Evolutionary conservation across 495 filamentous ascomycete genomes (phyloP).

Genomic region (Xylaria telfairii): DNA sequence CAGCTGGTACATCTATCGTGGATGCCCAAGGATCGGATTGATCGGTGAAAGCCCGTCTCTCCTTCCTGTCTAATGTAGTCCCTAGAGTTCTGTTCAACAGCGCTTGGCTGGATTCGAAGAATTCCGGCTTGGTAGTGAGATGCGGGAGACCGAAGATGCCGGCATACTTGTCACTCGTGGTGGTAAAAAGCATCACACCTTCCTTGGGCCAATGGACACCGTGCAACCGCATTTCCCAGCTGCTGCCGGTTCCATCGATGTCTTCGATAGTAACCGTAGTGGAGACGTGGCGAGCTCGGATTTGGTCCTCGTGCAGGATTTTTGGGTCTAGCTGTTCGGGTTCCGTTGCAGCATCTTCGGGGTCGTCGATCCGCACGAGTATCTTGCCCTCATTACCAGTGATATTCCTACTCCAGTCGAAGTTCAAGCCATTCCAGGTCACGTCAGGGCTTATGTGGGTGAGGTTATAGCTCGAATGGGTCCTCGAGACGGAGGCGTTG

Average conservation of each 20-base stretch:
- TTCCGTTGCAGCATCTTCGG: constrained; percentile 40
- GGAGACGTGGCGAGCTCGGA: constrained; percentile 63
- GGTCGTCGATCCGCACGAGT: constrained; percentile 58
- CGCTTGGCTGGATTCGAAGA: constrained; percentile 69
- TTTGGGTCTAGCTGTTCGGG: constrained; percentile 34
- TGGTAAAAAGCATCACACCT: constrained; percentile 79
- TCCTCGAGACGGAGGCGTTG: constrained; percentile 43
- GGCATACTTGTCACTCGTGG: constrained; percentile 89
- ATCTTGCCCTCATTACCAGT: constrained; percentile 65
- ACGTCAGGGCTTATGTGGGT: constrained; percentile 51
- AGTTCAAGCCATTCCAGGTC: constrained; percentile 45
- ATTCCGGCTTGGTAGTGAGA: constrained; percentile 68
- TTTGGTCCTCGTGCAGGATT: constrained; percentile 30
- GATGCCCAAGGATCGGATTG: constrained; percentile 65
- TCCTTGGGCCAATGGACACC: constrained; percentile 82
- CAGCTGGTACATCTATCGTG: constrained; percentile 60
- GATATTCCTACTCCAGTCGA: constrained; percentile 70
- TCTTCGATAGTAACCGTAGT: constrained; percentile 75
- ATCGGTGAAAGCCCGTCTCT: constrained; percentile 52
- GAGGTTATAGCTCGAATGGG: constrained; percentile 53
- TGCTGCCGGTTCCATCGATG: constrained; percentile 67
- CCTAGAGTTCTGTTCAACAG: constrained; percentile 75
- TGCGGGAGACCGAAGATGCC: constrained; percentile 90
- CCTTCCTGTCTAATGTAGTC: constrained; percentile 67
- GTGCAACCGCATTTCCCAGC: constrained; percentile 75